Evolutionary conservation across 495 filamentous ascomycete species (phyloP).

Genomic region (Mycothermus thermophilus): DNA sequence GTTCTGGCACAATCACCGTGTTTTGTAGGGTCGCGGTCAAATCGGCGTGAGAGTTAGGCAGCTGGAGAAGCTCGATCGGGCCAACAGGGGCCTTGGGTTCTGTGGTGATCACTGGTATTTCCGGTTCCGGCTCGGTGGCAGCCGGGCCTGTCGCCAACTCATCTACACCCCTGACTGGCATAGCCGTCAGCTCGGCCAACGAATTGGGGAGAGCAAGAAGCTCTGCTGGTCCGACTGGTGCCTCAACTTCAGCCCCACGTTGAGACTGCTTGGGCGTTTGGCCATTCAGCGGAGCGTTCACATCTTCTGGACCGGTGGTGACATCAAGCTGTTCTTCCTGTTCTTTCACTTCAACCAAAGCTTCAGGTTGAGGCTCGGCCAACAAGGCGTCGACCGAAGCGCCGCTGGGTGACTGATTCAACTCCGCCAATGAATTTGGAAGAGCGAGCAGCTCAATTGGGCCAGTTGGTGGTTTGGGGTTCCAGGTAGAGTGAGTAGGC

Average conservation of each 20-base stretch:
- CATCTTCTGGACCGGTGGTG: too few relatives aligned
- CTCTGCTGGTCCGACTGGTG: slow-evolving; percentile 19
- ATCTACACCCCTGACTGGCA: too few relatives aligned
- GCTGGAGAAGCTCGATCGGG: slow-evolving; percentile 16
- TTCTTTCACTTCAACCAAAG: too few relatives aligned
- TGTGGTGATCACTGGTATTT: neutral
- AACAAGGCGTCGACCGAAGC: too few relatives aligned
- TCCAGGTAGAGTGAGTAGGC: too few relatives aligned
- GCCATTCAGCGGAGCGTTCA: neutral
- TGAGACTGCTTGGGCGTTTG: neutral
- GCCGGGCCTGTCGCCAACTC: too few relatives aligned
- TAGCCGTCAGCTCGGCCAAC: neutral
- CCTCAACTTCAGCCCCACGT: neutral
- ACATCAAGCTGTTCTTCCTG: too few relatives aligned
- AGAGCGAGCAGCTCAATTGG: slow-evolving; percentile 17
- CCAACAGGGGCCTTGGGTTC: slow-evolving; percentile 13
- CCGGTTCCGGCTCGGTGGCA: too few relatives aligned
- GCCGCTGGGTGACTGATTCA: neutral
- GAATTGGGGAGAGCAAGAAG: slow-evolving; percentile 17
- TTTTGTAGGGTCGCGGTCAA: too few relatives aligned
- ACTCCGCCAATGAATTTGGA: slow-evolving; percentile 10
- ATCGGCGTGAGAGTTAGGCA: slow-evolving; percentile 19
- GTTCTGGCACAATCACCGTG: too few relatives aligned
- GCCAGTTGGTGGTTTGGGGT: slow-evolving; percentile 12
- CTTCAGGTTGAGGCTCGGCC: too few relatives aligned